phyloP scores from a whole-genome alignment of 2,329 filamentous ascomycete genomes.

The Ophiostoma tasmaniense region DNA sequence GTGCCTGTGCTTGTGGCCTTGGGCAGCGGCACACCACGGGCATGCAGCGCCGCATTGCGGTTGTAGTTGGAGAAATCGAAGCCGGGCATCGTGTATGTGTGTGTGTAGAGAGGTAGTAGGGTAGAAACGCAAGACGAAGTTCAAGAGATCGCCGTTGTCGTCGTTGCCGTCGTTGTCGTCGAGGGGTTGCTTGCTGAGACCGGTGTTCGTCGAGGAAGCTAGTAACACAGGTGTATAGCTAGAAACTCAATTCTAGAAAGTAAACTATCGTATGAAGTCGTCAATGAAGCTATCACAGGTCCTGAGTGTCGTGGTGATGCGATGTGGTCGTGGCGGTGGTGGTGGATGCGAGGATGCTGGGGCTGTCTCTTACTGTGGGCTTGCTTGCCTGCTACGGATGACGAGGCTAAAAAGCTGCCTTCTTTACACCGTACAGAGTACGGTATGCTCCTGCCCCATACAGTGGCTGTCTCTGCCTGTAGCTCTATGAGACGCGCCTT shows the following conservation, averaged over 20 bases:
- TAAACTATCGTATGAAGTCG: background rate
- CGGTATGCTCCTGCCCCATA: slow-evolving; percentile 9
- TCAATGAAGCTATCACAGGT: background rate
- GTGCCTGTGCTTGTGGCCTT: slow-evolving; percentile 98
- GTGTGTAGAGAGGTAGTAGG: background rate
- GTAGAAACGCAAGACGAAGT: background rate
- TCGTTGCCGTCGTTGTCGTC: background rate
- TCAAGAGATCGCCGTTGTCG: background rate
- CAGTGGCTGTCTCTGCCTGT: background rate
- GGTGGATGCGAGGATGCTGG: slow-evolving; percentile 3
- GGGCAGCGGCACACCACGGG: slow-evolving; percentile 84
- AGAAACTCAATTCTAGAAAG: background rate
- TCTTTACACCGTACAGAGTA: slow-evolving; percentile 19
- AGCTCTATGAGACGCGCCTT: slow-evolving; percentile 2
- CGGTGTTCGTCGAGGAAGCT: background rate
- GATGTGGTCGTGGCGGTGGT: slow-evolving; percentile 8
- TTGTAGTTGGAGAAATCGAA: slow-evolving; percentile 99
- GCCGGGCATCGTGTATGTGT: slow-evolving; percentile 64
- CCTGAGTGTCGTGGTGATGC: background rate
- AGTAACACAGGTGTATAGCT: background rate
- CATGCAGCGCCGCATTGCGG: slow-evolving; percentile 93
- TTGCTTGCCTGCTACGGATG: slow-evolving; percentile 30
- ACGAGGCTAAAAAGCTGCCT: slow-evolving; percentile 49
- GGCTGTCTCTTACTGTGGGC: background rate
- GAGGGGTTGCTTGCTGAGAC: background rate